Evolutionary conservation across 116 monocot genomes (phyloP).

Genomic region (Dioscorea cayenensis): DNA sequence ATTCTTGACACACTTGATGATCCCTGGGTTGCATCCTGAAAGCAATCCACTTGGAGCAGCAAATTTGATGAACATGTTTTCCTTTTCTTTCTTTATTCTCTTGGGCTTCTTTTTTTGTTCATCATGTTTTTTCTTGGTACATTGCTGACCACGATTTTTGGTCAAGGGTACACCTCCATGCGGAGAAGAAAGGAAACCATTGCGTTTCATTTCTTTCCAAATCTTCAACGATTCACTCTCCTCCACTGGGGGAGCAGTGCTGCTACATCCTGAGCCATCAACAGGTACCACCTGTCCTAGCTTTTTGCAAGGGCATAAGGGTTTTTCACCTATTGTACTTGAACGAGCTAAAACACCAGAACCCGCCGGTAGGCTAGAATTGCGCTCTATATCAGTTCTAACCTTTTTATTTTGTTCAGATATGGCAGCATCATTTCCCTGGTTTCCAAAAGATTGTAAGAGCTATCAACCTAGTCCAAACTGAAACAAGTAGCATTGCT

Average conservation of each 20-base stretch:
- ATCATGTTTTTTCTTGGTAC: slow-evolving; percentile 37
- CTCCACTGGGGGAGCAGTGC: slow-evolving; percentile 51
- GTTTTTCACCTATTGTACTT: slow-evolving; percentile 10
- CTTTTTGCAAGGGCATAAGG: slow-evolving; percentile 41
- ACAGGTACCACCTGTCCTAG: slow-evolving; percentile 21
- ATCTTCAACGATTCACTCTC: slow-evolving; percentile 53
- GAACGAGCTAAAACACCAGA: slow-evolving; percentile 33
- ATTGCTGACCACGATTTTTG: slow-evolving; percentile 28
- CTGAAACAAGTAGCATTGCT: slow-evolving; percentile 16
- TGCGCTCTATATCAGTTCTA: background rate
- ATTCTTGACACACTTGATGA: slow-evolving; percentile 94
- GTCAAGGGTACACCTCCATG: slow-evolving; percentile 36
- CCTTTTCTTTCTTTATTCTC: slow-evolving; percentile 31
- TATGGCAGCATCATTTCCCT: background rate
- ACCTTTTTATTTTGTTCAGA: slow-evolving; percentile 9
- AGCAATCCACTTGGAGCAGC: slow-evolving; percentile 76
- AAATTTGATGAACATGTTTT: slow-evolving; percentile 32
- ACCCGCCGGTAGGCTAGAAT: slow-evolving; percentile 21
- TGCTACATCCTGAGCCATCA: slow-evolving; percentile 65
- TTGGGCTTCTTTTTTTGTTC: slow-evolving; percentile 37
- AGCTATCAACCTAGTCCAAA: slow-evolving; percentile 10
- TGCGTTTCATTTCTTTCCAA: slow-evolving; percentile 86
- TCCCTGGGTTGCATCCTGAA: slow-evolving; percentile 83
- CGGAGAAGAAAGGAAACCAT: slow-evolving; percentile 65
- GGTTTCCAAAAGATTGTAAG: slow-evolving; percentile 9